Conservation (phyloP, 78 protist genomes). For the Polysphondylium violaceum region DNA sequence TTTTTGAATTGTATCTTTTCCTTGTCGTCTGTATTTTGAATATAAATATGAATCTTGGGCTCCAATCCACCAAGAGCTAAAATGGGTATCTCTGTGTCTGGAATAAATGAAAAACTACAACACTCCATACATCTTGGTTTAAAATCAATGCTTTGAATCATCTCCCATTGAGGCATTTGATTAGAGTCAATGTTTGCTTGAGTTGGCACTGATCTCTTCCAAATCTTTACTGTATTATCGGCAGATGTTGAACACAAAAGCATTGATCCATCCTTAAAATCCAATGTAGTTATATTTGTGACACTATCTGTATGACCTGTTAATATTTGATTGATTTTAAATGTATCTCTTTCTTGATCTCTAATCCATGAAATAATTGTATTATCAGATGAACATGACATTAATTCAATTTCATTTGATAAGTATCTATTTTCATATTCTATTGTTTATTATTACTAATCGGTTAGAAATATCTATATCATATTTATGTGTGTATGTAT, state of each 20-base stretch:
- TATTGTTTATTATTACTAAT: too few species aligned
- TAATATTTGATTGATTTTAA: background rate
- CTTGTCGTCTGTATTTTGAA: conserved; percentile 2
- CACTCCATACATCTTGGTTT: conserved; percentile 78
- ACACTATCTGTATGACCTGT: conserved; percentile 73
- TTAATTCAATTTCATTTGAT: conserved; percentile 10
- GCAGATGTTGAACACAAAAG: conserved; percentile 70
- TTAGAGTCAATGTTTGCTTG: background rate
- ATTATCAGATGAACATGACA: conserved; percentile 65
- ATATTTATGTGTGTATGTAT: background rate
- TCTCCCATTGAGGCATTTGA: background rate
- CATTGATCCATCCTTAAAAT: conserved; percentile 53
- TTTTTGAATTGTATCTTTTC: conserved; percentile 11
- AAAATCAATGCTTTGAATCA: conserved; percentile 63
- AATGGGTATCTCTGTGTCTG: conserved; percentile 50
- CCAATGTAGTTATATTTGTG: conserved; percentile 38
- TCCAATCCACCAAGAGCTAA: conserved; percentile 77
- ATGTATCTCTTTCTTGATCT: background rate
- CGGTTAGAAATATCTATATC: background rate
- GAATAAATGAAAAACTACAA: conserved; percentile 39
- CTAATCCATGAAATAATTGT: conserved; percentile 48
- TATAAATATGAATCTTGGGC: conserved; percentile 61
- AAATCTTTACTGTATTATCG: conserved; percentile 61
- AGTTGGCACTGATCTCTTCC: conserved; percentile 29
- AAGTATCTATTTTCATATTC: conserved; percentile 33